Percentiles rank a stretch among this genome's conserved stretches.
phyloP scores from a whole-genome alignment of 2,329 filamentous ascomycete species.

The Venturia nashicola region DNA sequence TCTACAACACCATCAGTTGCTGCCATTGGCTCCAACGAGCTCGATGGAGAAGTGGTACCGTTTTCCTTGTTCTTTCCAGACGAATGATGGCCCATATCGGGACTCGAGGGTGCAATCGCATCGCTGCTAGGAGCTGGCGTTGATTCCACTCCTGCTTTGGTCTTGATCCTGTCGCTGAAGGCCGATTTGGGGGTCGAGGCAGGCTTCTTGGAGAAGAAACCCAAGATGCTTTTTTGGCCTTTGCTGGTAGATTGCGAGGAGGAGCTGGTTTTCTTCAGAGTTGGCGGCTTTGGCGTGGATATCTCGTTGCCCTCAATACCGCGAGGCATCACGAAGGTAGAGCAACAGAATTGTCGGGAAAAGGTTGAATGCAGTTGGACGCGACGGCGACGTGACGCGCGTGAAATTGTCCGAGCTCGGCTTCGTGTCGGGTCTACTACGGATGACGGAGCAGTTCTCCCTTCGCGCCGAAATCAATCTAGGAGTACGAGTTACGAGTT shows the following conservation, averaged over 20 bases:
- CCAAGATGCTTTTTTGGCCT: constrained; percentile 60
- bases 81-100: constrained; percentile 25
- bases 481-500: no score
- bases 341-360: no score
- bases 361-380: no score
- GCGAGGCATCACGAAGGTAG: constrained; percentile 24
- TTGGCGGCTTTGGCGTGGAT: constrained; percentile 27
- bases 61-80: constrained; percentile 40
- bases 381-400: no score
- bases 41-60: constrained; percentile 32
- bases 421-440: no score
- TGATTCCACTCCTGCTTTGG: constrained; percentile 40
- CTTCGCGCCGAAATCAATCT: no score
- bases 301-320: constrained; percentile 36
- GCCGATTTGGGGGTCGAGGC: constrained; percentile 15
- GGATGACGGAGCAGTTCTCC: no score
- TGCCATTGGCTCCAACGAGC: constrained; percentile 20
- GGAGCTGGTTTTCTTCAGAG: constrained; percentile 33
- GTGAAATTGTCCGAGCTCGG: background rate
- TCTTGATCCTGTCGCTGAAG: constrained; percentile 25
- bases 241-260: constrained; percentile 39
- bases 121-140: constrained; percentile 79
- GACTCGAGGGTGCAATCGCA: constrained; percentile 52
- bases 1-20: constrained; percentile 21
- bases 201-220: constrained; percentile 50